Percentiles rank a stretch among this genome's conserved stretches.
Conservation (phyloP, 1,139 yeast genomes). For the Waltiozyma sp. region DNA sequence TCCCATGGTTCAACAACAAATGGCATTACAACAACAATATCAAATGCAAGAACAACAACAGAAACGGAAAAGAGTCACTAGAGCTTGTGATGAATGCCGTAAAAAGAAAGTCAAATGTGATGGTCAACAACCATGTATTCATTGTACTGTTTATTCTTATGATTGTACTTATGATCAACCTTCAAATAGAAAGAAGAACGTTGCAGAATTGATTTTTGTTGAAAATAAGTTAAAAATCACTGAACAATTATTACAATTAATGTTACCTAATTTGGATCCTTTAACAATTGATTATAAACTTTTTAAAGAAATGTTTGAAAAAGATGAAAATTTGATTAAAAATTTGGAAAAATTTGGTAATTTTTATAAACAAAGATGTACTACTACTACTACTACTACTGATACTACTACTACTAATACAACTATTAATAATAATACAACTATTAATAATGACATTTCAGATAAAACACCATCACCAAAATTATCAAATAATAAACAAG, state of each 20-base stretch:
- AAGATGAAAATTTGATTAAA: background rate
- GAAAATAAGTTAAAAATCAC: slow-evolving; percentile 26
- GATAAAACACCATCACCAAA: too few species aligned
- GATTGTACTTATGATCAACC: slow-evolving; percentile 70
- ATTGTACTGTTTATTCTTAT: slow-evolving; percentile 82
- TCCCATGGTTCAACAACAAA: too few species aligned
- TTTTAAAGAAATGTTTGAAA: slow-evolving; percentile 20
- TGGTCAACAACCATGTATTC: slow-evolving; percentile 88
- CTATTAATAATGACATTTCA: too few species aligned
- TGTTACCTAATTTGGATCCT: slow-evolving; percentile 44
- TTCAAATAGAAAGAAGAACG: slow-evolving; percentile 41
- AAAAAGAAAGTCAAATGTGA: slow-evolving; percentile 88
- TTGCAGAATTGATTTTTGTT: slow-evolving; percentile 25
- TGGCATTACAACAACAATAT: background rate
- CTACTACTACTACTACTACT: background rate
- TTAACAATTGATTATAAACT: slow-evolving; percentile 28
- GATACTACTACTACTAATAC: too few species aligned
- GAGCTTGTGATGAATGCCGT: slow-evolving; percentile 85
- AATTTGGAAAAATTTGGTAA: slow-evolving; percentile 5
- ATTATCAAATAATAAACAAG: too few species aligned
- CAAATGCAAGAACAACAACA: too few species aligned
- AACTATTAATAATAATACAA: too few species aligned
- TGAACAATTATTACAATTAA: slow-evolving; percentile 27
- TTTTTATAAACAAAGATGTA: slow-evolving; percentile 5
- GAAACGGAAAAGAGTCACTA: slow-evolving; percentile 72